These are phyloP conservation scores for Bolboschoenus planiculmis DNA, from an alignment of 176 grass and related monocot species.

Conservation along the genomic window DNA sequence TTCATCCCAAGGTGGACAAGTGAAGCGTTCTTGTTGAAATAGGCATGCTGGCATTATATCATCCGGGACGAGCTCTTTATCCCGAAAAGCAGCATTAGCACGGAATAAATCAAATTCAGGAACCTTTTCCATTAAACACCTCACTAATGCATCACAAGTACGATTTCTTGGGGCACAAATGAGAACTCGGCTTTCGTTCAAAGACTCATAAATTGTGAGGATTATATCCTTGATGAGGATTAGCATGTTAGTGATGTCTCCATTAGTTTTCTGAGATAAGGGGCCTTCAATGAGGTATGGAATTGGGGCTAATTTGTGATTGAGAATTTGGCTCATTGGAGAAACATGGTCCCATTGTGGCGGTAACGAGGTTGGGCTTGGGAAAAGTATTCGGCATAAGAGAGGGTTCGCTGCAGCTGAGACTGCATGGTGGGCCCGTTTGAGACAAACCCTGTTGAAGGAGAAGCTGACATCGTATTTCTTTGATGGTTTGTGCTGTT, in stretches of 20 bases:
- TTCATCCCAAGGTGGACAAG: background rate
- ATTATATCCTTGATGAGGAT: conserved; percentile 7
- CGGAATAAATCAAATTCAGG: conserved; percentile 14
- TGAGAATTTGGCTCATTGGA: conserved; percentile 2
- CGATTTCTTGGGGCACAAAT: conserved; percentile 26
- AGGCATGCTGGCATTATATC: conserved; percentile 16
- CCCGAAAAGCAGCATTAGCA: conserved; percentile 38
- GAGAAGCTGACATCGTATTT: conserved; percentile 34
- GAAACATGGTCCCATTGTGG: background rate
- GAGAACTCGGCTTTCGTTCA: background rate
- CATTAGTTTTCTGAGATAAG: no score
- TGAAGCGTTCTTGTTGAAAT: conserved; percentile 24
- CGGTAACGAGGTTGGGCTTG: background rate
- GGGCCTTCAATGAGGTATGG: conserved; percentile 34
- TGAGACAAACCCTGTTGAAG: conserved; percentile 37
- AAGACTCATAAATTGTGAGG: conserved; percentile 7
- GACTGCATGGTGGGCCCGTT: conserved; percentile 25
- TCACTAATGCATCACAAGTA: conserved; percentile 20
- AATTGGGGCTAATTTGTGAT: conserved; percentile 8
- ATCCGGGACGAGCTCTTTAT: conserved; percentile 15
- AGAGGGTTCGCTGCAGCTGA: conserved; percentile 21
- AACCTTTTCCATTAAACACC: background rate
- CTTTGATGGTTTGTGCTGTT: conserved; percentile 17
- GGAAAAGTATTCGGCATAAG: conserved; percentile 29
- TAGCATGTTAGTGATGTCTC: background rate